Evolutionary conservation across 129 eudicot species (phyloP).

Genomic region (Logfia minima): DNA sequence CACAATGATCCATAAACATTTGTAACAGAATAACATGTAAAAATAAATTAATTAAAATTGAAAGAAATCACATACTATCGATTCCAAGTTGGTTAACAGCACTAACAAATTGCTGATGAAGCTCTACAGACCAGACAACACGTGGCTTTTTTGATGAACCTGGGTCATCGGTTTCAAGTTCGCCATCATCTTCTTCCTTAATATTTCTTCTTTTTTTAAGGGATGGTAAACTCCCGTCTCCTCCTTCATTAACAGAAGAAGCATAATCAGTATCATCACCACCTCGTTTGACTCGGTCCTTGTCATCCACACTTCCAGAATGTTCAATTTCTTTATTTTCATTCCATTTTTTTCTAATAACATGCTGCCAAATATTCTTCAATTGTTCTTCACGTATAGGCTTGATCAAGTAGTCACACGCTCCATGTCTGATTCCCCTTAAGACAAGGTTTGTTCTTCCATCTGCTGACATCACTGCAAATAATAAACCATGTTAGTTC

Average conservation of each 20-base stretch:
- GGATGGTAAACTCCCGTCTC: slow-evolving; percentile 49
- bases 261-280: slow-evolving; percentile 63
- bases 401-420: slow-evolving; percentile 76
- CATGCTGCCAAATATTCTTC: slow-evolving; percentile 90
- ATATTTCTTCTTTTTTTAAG: slow-evolving; percentile 62
- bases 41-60: background rate
- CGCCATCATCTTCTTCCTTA: slow-evolving; percentile 68
- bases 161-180: slow-evolving; percentile 65
- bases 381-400: slow-evolving; percentile 75
- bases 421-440: slow-evolving; percentile 78
- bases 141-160: slow-evolving; percentile 67
- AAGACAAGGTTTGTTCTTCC: slow-evolving; percentile 68
- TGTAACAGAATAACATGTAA: too few relatives aligned
- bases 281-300: slow-evolving; percentile 50
- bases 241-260: slow-evolving; percentile 64
- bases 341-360: slow-evolving; percentile 65
- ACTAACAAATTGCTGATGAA: slow-evolving; percentile 79
- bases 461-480: slow-evolving; percentile 83
- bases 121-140: slow-evolving; percentile 77
- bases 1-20: too few relatives aligned
- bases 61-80: slow-evolving; percentile 55
- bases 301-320: slow-evolving; percentile 66
- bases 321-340: slow-evolving; percentile 61
- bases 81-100: slow-evolving; percentile 82
- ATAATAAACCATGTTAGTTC: slow-evolving; percentile 16